Evolutionary conservation across 495 filamentous ascomycete species (phyloP).

Genomic region (Penicilliopsis zonata): DNA sequence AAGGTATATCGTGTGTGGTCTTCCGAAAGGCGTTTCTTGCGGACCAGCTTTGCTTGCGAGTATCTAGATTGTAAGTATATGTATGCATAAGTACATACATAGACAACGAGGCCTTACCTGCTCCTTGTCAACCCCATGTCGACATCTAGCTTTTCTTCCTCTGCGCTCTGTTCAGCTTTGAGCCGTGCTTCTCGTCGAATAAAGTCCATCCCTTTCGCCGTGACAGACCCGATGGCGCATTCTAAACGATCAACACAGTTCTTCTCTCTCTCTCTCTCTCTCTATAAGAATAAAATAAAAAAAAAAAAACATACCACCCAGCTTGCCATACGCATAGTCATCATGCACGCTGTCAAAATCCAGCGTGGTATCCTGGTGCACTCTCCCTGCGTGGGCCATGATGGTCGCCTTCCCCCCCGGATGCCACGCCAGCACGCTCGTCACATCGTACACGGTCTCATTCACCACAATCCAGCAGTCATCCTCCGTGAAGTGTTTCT

Average conservation of each 20-base stretch:
- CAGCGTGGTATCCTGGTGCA: constrained; percentile 16
- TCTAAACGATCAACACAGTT: no score
- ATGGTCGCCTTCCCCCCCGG: constrained; percentile 20
- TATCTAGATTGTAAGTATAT: constrained; percentile 6
- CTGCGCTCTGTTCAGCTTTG: constrained; percentile 7
- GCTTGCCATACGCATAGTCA: constrained; percentile 16
- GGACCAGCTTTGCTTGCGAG: constrained; percentile 3
- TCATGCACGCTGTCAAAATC: constrained; percentile 24
- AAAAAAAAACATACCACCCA: constrained; percentile 8
- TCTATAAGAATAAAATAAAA: background rate
- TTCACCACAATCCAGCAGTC: constrained; percentile 77
- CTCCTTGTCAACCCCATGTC: constrained; percentile 10
- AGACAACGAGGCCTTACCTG: constrained; percentile 7
- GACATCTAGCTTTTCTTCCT: constrained; percentile 1
- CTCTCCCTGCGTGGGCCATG: constrained; percentile 17
- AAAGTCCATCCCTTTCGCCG: constrained; percentile 20
- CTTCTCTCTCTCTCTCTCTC: no score
- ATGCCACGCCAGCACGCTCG: constrained; percentile 24
- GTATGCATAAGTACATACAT: no score
- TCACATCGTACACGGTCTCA: constrained; percentile 77
- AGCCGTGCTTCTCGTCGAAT: constrained; percentile 19
- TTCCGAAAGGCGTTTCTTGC: constrained; percentile 13
- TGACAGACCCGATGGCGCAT: constrained; percentile 21
- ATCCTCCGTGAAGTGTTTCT: constrained; percentile 48
- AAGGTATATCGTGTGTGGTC: constrained; percentile 28